Percentiles rank a stretch among this genome's conserved stretches.
Evolutionary conservation across 768 basidiomycete species (phyloP).

Genomic region (Phlebiopsis gigantea): DNA sequence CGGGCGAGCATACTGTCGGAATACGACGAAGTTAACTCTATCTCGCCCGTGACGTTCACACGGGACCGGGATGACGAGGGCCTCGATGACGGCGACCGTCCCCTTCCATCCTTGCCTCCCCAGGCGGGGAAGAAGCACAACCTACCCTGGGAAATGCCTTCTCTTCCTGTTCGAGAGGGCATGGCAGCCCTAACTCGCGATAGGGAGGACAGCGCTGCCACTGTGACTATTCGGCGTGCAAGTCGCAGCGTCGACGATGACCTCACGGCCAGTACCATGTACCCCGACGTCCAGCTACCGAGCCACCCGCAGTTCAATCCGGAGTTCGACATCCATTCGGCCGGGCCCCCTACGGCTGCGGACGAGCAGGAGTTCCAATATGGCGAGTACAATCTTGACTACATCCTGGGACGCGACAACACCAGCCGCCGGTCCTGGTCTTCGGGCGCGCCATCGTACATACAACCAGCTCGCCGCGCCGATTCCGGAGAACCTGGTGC

Average conservation of each 20-base stretch:
- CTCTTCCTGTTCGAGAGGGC: constrained; percentile 14
- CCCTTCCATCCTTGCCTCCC: background rate
- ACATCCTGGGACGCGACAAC: constrained; percentile 32
- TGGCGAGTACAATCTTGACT: constrained; percentile 42
- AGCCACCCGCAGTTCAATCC: constrained; percentile 33
- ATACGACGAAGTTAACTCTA: constrained; percentile 5
- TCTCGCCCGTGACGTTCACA: constrained; percentile 13
- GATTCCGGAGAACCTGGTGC: background rate
- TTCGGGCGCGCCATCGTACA: constrained; percentile 19
- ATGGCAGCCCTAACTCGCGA: constrained; percentile 26
- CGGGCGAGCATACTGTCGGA: constrained; percentile 24
- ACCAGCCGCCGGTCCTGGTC: constrained; percentile 23
- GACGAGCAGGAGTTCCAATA: constrained; percentile 16
- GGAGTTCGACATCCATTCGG: background rate
- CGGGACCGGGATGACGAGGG: constrained; percentile 16
- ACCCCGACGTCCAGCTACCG: constrained; percentile 34
- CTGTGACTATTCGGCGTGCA: constrained; percentile 43
- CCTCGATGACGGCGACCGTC: constrained; percentile 9
- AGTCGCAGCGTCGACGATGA: constrained; percentile 59
- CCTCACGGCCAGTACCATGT: constrained; percentile 13
- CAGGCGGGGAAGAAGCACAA: constrained; percentile 40
- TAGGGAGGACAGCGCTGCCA: constrained; percentile 53
- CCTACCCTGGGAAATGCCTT: constrained; percentile 55
- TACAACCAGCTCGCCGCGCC: constrained; percentile 13
- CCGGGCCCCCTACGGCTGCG: constrained; percentile 10